Percentiles rank a stretch among this genome's conserved stretches.
These are phyloP conservation scores for Astraeus odoratus DNA, from an alignment of 768 basidiomycete species.

Conservation along the genomic window DNA sequence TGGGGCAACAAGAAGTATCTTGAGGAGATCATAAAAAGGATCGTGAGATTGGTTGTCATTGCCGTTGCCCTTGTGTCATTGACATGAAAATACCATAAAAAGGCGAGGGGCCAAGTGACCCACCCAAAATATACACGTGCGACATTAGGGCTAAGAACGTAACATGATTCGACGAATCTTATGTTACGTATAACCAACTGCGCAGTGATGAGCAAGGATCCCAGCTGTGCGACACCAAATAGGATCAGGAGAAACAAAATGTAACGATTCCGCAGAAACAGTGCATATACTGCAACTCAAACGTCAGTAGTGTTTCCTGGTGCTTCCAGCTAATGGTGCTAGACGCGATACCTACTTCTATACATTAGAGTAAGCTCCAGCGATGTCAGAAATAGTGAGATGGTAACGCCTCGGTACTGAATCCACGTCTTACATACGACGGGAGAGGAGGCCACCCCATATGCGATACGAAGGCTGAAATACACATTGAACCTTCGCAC, in stretches of 20 bases:
- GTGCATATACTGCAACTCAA: constrained; percentile 10
- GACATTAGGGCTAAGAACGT: constrained; percentile 6
- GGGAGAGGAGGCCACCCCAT: constrained; percentile 3
- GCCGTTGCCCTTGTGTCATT: constrained; percentile 11
- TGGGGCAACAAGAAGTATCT: constrained; percentile 9
- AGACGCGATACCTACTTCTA: constrained; percentile 9
- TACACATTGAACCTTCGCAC: constrained; percentile 14
- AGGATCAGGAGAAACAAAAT: constrained; percentile 9
- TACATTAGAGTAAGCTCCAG: constrained; percentile 12
- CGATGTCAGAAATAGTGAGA: constrained; percentile 9
- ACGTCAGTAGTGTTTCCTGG: too few relatives aligned
- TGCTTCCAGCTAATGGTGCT: too few relatives aligned
- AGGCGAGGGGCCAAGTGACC: neutral
- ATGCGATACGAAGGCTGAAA: constrained; percentile 14
- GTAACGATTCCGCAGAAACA: constrained; percentile 7
- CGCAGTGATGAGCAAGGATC: constrained; percentile 13
- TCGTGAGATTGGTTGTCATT: constrained; percentile 7
- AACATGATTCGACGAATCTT: constrained; percentile 11
- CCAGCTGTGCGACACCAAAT: constrained; percentile 5
- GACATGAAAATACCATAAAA: neutral
- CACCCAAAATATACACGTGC: constrained; percentile 16
- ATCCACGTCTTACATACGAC: constrained; percentile 13
- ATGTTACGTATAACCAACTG: constrained; percentile 5
- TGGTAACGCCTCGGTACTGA: constrained; percentile 6
- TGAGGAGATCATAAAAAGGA: constrained; percentile 17